phyloP scores from a whole-genome alignment of 225 moss, liverwort and hornwort genomes.

The Marchantia polymorpha region DNA sequence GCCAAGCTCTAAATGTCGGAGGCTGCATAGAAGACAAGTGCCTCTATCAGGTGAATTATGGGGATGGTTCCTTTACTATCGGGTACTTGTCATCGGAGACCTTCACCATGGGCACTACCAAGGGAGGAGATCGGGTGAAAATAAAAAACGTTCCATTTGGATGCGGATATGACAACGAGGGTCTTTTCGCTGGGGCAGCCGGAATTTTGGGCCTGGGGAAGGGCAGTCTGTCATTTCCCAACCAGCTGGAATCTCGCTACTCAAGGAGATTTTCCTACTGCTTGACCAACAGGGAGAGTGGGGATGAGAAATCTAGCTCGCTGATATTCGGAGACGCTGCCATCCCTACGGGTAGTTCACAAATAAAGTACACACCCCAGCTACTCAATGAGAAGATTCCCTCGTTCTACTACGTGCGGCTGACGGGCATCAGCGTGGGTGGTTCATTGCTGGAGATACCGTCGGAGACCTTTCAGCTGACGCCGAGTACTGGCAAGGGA shows the following conservation, averaged over 20 bases:
- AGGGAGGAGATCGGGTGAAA: slow-evolving; percentile 3
- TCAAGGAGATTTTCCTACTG: slow-evolving; percentile 71
- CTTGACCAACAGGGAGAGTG: slow-evolving; percentile 45
- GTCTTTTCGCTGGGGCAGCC: slow-evolving; percentile 66
- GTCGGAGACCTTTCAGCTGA: slow-evolving; percentile 18
- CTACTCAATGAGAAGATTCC: slow-evolving; percentile 45
- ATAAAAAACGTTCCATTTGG: slow-evolving; percentile 43
- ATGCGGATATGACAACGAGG: slow-evolving; percentile 79
- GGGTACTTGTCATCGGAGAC: slow-evolving; percentile 29
- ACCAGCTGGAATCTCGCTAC: slow-evolving; percentile 43
- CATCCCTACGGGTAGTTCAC: slow-evolving; percentile 31
- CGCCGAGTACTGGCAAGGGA: slow-evolving; percentile 18
- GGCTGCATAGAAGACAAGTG: slow-evolving; percentile 21
- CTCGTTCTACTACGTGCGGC: slow-evolving; percentile 62
- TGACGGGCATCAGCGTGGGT: slow-evolving; percentile 59
- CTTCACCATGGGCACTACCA: slow-evolving; percentile 20
- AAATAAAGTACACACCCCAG: slow-evolving; percentile 56
- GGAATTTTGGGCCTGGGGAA: slow-evolving; percentile 67
- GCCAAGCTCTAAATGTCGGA: slow-evolving; percentile 14
- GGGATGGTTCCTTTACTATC: slow-evolving; percentile 31
- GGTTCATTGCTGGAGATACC: slow-evolving; percentile 18
- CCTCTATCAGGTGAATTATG: slow-evolving; percentile 30
- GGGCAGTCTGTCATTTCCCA: slow-evolving; percentile 61
- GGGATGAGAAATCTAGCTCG: slow-evolving; percentile 38
- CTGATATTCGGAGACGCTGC: slow-evolving; percentile 68